Evolutionary conservation across 257 asterid species (phyloP).

Genomic region (Striga asiatica): DNA sequence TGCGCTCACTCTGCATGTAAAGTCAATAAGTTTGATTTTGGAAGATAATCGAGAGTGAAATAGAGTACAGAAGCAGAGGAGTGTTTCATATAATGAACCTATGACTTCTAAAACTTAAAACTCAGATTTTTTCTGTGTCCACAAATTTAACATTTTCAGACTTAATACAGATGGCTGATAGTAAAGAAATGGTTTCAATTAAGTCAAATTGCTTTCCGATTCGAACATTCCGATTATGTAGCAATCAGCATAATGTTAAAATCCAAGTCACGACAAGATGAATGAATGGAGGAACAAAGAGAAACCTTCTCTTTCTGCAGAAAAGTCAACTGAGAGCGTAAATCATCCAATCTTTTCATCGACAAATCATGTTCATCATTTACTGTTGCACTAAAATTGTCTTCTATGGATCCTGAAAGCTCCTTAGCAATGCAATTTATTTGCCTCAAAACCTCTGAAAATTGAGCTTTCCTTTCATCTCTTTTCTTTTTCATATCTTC

Average conservation of each 20-base stretch:
- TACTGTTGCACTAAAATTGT: constrained; percentile 5
- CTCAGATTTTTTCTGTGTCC: not conserved
- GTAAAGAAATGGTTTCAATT: not conserved
- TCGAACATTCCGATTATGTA: not conserved
- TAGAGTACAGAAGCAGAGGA: not conserved
- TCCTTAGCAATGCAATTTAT: constrained; percentile 44
- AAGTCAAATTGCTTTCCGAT: not conserved
- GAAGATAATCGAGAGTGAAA: not conserved
- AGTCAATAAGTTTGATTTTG: not conserved
- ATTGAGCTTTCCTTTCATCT: constrained; percentile 53
- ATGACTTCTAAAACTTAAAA: not conserved
- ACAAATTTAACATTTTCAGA: not conserved
- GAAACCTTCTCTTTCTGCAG: constrained; percentile 65
- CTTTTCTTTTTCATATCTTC: constrained; percentile 54
- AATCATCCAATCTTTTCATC: constrained; percentile 52
- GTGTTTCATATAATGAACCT: not conserved
- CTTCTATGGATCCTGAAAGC: constrained; percentile 36
- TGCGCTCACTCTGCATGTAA: constrained; percentile 45
- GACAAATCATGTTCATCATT: constrained; percentile 65
- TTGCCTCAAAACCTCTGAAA: constrained; percentile 51
- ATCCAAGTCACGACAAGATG: constrained; percentile 7
- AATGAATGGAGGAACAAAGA: constrained; percentile 1
- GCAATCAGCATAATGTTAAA: not conserved
- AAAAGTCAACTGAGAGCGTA: constrained; percentile 34
- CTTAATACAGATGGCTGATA: too few species aligned